Percentiles rank a stretch among this genome's conserved stretches.
phyloP scores from a whole-genome alignment of 164 flowering plant genomes.

The Dillenia suffruticosa region DNA sequence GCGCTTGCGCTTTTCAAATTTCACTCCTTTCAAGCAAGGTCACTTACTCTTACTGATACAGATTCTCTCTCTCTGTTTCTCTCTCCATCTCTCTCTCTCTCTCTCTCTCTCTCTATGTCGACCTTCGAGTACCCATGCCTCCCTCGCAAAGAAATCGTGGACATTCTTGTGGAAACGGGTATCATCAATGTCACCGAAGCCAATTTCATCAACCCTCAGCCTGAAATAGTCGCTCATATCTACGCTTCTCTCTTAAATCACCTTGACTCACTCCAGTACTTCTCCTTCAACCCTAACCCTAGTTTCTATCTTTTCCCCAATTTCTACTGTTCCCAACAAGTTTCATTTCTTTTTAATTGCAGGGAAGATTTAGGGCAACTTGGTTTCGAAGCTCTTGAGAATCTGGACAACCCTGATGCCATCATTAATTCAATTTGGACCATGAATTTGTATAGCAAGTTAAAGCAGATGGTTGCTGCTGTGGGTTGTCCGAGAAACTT shows the following conservation, averaged over 20 bases:
- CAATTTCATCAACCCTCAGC: constrained; percentile 49
- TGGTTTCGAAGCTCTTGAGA: constrained; percentile 66
- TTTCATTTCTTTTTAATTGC: constrained; percentile 3
- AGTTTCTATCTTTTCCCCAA: not conserved
- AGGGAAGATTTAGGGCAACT: constrained; percentile 73
- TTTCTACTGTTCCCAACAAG: not conserved
- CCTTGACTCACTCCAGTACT: constrained; percentile 51
- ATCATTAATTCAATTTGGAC: constrained; percentile 45
- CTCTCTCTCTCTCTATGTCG: constrained; percentile 21
- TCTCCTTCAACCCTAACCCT: not conserved
- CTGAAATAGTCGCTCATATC: constrained; percentile 43
- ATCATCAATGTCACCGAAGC: constrained; percentile 40
- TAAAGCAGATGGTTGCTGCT: constrained; percentile 45
- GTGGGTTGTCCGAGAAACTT: constrained; percentile 49
- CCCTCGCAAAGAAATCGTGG: constrained; percentile 39
- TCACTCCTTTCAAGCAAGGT: too few species aligned
- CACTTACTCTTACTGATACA: too few species aligned
- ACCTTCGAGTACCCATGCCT: constrained; percentile 44
- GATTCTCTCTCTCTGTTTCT: too few species aligned
- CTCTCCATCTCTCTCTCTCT: too few species aligned
- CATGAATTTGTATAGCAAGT: constrained; percentile 49
- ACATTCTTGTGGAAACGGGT: constrained; percentile 35
- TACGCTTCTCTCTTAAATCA: constrained; percentile 40
- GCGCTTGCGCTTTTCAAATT: too few species aligned
- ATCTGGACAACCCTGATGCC: constrained; percentile 75